Percentiles rank a stretch among this genome's conserved stretches.
phyloP scores from a whole-genome alignment of 495 filamentous ascomycete species.

The Podospora sp. region DNA sequence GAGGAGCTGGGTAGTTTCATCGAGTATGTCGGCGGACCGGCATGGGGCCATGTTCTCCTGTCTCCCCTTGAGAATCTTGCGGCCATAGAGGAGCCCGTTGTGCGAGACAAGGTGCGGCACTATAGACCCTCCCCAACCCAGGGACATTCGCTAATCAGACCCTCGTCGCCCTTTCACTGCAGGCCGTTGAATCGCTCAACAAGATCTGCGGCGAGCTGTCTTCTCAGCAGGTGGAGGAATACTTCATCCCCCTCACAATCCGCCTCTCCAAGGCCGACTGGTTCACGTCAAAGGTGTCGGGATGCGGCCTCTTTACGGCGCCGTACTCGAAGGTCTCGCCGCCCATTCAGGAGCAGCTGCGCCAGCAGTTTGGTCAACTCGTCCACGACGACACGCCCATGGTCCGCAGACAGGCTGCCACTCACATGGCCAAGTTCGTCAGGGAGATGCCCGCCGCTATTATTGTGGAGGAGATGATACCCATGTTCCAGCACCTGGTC shows the following conservation, averaged over 20 bases:
- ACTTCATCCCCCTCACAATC: conserved; percentile 91
- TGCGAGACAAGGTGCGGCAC: conserved; percentile 86
- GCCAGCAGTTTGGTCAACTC: conserved; percentile 85
- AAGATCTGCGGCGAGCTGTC: conserved; percentile 95
- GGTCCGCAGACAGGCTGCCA: conserved; percentile 95
- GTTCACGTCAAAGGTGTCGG: conserved; percentile 99
- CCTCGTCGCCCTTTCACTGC: conserved; percentile 20
- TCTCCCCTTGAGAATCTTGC: conserved; percentile 97
- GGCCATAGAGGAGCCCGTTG: conserved; percentile 95
- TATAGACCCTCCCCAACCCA: background rate
- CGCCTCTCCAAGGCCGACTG: conserved; percentile 98
- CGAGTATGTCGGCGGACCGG: conserved; percentile 94
- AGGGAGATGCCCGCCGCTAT: conserved; percentile 89
- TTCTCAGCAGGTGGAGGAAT: conserved; percentile 89
- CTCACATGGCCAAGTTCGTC: conserved; percentile 95
- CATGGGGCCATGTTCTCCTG: conserved; percentile 92
- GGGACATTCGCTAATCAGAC: conserved; percentile 18
- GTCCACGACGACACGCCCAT: conserved; percentile 99
- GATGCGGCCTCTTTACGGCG: conserved; percentile 88
- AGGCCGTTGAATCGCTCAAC: conserved; percentile 98
- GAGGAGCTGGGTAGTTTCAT: conserved; percentile 95
- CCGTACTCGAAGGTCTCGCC: conserved; percentile 88
- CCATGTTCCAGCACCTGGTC: conserved; percentile 94
- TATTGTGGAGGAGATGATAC: conserved; percentile 98
- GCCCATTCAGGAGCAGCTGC: conserved; percentile 81